Evolutionary conservation across 75 land plant genomes (phyloP).

Genomic region (Pinus albicaulis): DNA sequence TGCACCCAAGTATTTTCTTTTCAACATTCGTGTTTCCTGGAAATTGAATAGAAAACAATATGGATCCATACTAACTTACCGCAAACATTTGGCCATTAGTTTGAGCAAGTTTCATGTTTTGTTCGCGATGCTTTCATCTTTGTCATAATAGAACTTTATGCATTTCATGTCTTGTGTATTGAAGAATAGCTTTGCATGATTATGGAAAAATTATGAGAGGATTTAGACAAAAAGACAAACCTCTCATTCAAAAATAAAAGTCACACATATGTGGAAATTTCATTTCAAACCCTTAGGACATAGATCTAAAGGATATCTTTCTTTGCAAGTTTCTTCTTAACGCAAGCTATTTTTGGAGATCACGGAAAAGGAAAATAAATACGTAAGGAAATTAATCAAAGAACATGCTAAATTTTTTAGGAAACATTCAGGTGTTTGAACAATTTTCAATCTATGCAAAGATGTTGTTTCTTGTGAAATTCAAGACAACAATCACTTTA

Average conservation of each 20-base stretch:
- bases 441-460: too few relatives aligned
- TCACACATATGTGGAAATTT: not conserved
- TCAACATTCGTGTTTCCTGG: too few relatives aligned
- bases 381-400: too few relatives aligned
- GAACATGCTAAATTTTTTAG: too few relatives aligned
- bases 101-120: constrained; percentile 8
- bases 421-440: too few relatives aligned
- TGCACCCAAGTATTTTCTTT: too few relatives aligned
- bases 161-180: constrained; percentile 6
- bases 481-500: too few relatives aligned
- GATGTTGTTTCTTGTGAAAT: too few relatives aligned
- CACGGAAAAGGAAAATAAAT: not conserved
- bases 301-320: not conserved
- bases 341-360: not conserved
- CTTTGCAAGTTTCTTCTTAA: not conserved
- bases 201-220: not conserved
- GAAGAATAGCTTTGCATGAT: constrained; percentile 9
- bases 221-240: not conserved
- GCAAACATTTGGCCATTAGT: constrained; percentile 13
- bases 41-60: too few relatives aligned
- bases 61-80: not conserved
- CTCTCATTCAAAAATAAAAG: not conserved
- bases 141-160: not conserved
- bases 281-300: not conserved
- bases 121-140: not conserved